Base-by-base conservation (phyloP, 1,284 basidiomycete genomes). In the Cutaneotrichosporon cavernicola region DNA sequence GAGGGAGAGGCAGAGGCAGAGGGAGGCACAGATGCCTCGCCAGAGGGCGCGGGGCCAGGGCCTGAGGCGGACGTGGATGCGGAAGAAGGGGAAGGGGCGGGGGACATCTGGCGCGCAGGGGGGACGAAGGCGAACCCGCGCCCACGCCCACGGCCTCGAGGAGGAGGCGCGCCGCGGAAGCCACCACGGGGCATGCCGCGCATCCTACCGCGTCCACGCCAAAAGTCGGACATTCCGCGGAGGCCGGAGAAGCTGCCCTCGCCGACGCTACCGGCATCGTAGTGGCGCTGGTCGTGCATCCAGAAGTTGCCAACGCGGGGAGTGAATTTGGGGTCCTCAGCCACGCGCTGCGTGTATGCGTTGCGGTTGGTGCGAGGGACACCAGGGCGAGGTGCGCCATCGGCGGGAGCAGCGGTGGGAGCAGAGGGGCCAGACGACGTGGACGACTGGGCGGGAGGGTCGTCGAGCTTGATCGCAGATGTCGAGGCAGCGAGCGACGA, bases 291-390 rank as follows among this genome's bases (percentile, higher is more conserved):
- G 76, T 94, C 92, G 74, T 94, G 92, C 9, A 90, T 88, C 91
- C 91, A 95, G 74, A 94, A 95, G 67, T 89, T 88, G 65, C 92
- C 92, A 14, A 92, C 89, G 31, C 87, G 89, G 26, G 92, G 92
- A 34, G 91, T 89, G 73, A 88, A 91, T 1, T 90, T 90, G 1
- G 92, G 91, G 76, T 95, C 92, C 22, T 66, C 58, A 11, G 70
- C 56, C 22, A 63, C 55, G 40, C 68, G 68, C 43, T 68, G 65
- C 8, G 66, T 57, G 58, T 71, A 69, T n/a, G 68, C 69, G 56
- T 68, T 67, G 30, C 72, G 71, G 52, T 82, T 84, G 69, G 89
- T 88, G 30, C 86, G 88, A 72, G 90, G 88, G 66, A 87, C 86
- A 30, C 63, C 64, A 64, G 61, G 51, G 57, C 38, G 18, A 47